Evolutionary conservation across 495 filamentous ascomycete genomes (phyloP).

Genomic region (Aspergillus kassunensis): DNA sequence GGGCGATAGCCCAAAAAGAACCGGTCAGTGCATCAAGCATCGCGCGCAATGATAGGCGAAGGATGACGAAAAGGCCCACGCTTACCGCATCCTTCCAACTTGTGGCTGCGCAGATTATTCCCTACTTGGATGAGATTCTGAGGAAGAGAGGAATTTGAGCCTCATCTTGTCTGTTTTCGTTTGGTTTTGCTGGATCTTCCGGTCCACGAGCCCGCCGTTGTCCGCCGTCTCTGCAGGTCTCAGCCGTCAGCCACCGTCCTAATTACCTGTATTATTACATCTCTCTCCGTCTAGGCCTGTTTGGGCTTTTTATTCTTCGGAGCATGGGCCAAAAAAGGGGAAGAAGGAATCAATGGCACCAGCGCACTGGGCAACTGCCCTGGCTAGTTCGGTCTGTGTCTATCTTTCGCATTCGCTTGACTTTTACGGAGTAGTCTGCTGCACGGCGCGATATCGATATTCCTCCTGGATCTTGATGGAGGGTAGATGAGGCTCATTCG

Average conservation of each 20-base stretch:
- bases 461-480: not conserved
- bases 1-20: too few relatives aligned
- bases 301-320: not conserved
- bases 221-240: too few relatives aligned
- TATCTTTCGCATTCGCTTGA: too few relatives aligned
- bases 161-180: not conserved
- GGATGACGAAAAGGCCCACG: too few relatives aligned
- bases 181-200: not conserved
- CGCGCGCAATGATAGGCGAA: too few relatives aligned
- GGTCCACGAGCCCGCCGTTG: not conserved
- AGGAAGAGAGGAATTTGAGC: too few relatives aligned
- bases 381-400: too few relatives aligned
- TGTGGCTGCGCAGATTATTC: too few relatives aligned
- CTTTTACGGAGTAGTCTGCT: not conserved
- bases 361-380: not conserved
- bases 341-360: slow-evolving; percentile 1
- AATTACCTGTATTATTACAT: not conserved
- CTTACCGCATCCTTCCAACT: too few relatives aligned
- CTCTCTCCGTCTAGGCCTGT: not conserved
- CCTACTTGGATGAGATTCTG: too few relatives aligned
- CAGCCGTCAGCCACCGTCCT: not conserved
- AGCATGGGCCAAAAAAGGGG: not conserved
- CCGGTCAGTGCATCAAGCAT: too few relatives aligned
- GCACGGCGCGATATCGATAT: too few relatives aligned
- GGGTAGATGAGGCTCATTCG: slow-evolving; percentile 6